Percentiles rank a stretch among this genome's conserved stretches.
These are phyloP conservation scores for Acer yangbiense DNA, from an alignment of 345 rosid species.

Conservation along the genomic window DNA sequence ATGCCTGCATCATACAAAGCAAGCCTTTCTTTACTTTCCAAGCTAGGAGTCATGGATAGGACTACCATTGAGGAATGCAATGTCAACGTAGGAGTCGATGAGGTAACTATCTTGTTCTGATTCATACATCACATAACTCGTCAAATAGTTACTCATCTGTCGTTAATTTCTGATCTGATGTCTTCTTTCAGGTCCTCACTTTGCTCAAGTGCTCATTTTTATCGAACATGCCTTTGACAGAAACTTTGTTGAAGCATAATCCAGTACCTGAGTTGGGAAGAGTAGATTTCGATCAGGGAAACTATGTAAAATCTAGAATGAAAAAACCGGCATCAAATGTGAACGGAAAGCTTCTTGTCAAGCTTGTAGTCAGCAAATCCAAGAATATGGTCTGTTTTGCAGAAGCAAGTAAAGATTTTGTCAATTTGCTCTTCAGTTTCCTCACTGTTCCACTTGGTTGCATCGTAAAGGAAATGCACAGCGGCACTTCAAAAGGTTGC, in stretches of 20 bases:
- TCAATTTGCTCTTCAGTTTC: constrained; percentile 34
- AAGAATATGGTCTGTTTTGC: constrained; percentile 22
- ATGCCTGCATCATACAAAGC: constrained; percentile 14
- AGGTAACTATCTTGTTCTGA: constrained; percentile 17
- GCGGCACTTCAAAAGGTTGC: constrained; percentile 2
- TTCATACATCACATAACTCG: background rate
- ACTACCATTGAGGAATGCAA: constrained; percentile 16
- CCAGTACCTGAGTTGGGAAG: background rate
- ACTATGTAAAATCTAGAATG: background rate
- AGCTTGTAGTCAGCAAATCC: constrained; percentile 29
- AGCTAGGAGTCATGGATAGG: constrained; percentile 20
- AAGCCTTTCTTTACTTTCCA: constrained; percentile 18
- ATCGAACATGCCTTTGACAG: constrained; percentile 26
- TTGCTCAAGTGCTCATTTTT: constrained; percentile 22
- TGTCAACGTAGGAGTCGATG: background rate
- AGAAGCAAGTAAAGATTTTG: constrained; percentile 30
- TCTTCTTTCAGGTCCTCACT: constrained; percentile 24
- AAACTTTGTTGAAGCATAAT: constrained; percentile 17
- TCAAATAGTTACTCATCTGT: background rate
- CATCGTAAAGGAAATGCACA: constrained; percentile 14
- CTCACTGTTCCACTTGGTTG: constrained; percentile 35
- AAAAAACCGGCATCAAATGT: background rate
- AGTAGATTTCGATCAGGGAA: background rate
- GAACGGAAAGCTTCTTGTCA: constrained; percentile 12
- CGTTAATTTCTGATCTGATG: background rate